Base-by-base conservation (phyloP, 768 basidiomycete species). In the Lanmaoa pseudosensibilis region DNA sequence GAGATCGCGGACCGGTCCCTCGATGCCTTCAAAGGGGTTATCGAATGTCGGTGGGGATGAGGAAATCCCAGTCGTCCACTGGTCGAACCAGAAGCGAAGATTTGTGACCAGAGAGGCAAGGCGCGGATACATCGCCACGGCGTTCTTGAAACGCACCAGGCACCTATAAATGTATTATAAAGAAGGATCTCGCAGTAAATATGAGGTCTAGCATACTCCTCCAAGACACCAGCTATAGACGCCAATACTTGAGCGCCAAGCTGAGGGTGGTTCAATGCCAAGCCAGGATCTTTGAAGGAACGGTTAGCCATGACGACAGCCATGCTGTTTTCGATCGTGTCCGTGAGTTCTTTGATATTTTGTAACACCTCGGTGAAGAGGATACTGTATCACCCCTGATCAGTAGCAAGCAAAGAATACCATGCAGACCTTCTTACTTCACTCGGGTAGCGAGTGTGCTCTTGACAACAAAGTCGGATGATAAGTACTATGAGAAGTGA, bases 391-490 rank as follows among this genome's bases (percentile, higher is more conserved):
- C 8, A 32, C 12, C 21, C 37, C 8, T 30, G 1, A 43, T 67
- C 32, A 65, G 63, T 46, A 50, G 25, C 30, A 54, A 53, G n/a
- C 33, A 38, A 1, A 16, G 8, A 13, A 39, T 12, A 30, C 19
- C 5, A 19, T 32, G 6, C 18, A 12, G 21, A 7, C 36, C 5
- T 0, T 59, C 78, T 48, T 64, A 84, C 84, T 86, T 86, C 39
- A 80, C 77, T 36, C 74, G 68, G 40, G 78, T 77, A 18, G 68
- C 73, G 25, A 84, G 59, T 1, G 80, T 85, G 57, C 81, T 84
- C 66, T 83, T 83, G 38, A 85, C 63, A 8, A 87, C 78, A 46
- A 80, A 78, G 19, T 83, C 80, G 10, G 85, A 85, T 0, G 85
- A 77, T 39, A 83, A 67, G 64, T 84, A 85, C 84, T 87, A 43